Base-by-base conservation (phyloP, 768 basidiomycete genomes). In the Kwoniella sp. region DNA sequence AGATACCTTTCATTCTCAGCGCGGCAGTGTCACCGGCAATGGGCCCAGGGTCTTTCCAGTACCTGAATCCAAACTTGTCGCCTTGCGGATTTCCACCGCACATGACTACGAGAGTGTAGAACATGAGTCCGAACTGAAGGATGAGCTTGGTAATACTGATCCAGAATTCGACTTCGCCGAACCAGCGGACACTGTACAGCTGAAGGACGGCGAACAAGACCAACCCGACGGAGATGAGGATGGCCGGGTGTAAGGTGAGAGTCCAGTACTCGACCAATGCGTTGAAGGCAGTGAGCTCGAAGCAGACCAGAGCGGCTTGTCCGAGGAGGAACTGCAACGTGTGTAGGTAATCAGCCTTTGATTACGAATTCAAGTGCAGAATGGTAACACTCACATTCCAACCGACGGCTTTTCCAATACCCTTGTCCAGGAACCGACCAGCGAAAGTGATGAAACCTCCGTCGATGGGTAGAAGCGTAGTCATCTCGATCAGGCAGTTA, bases 81-180 rank as follows among this genome's bases (percentile, higher is more conserved):
- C 82, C 84, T 31, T 82, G 67, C 1, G 86, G 86, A 72, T 87
- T 87, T 4, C 65, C 68, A 12, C 68, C 68, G 17, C 61, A 26
- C 68, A 66, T 66, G 17, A 85, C 86, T 31, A 87, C 74, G 59
- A 87, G 85, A 2, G 86, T 87, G 72, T 86, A 87, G n/a, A 77
- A 62, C 61, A 86, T 84, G 8, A 87, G 70, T 26, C 84, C 83
- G 51, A 83, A 69, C 15, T 84, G 83, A 2, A 87, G 79, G 51
- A 84, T 71, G 17, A 84, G 83, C 68, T 87, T 66, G 55, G 45
- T 51, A 38, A 62, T 62, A 58, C 55, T 58, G 61, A 66, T 57
- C 68, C 68, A 70, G 22, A 66, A 70, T 38, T 70, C 68, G 47
- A 48, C 58, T 54, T 68, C 67, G 26, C 67, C 67, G 54, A 58